These are phyloP conservation scores for Neocallimastix lanati DNA, from an alignment of 192 early-diverging fungal genomes.

Conservation along the genomic window DNA sequence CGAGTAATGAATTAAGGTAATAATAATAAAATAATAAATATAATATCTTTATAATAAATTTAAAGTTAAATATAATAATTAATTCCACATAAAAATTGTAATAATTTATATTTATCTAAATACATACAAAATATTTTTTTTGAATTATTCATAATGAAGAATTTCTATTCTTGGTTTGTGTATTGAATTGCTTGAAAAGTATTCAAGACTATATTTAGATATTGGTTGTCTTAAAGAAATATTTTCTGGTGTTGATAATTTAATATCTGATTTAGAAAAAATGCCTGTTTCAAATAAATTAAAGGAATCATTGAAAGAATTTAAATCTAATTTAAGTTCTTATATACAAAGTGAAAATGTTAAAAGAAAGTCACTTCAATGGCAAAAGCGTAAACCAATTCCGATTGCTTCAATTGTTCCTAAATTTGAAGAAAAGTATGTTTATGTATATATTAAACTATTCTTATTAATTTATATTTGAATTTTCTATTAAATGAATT, in stretches of 20 bases:
- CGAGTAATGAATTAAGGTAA: background rate
- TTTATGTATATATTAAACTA: background rate
- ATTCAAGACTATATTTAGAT: background rate
- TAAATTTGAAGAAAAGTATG: constrained; percentile 63
- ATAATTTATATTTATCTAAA: too few relatives aligned
- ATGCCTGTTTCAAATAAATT: background rate
- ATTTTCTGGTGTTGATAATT: background rate
- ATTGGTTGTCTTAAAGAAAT: background rate
- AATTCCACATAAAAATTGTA: too few relatives aligned
- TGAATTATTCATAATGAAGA: background rate
- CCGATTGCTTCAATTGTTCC: constrained; percentile 73
- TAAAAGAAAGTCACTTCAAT: constrained; percentile 45
- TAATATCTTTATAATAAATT: too few relatives aligned
- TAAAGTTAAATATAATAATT: too few relatives aligned
- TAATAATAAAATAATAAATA: too few relatives aligned
- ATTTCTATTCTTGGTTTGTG: background rate
- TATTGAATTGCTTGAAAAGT: background rate
- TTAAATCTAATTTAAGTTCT: constrained; percentile 22
- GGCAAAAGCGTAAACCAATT: constrained; percentile 73
- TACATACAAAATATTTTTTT: too few relatives aligned
- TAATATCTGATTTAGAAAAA: background rate
- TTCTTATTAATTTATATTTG: too few relatives aligned
- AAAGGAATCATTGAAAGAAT: background rate
- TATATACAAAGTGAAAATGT: constrained; percentile 20
- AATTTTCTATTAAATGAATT: too few relatives aligned